Base-by-base conservation (phyloP, 257 asterid genomes). In the Misopates orontium region DNA sequence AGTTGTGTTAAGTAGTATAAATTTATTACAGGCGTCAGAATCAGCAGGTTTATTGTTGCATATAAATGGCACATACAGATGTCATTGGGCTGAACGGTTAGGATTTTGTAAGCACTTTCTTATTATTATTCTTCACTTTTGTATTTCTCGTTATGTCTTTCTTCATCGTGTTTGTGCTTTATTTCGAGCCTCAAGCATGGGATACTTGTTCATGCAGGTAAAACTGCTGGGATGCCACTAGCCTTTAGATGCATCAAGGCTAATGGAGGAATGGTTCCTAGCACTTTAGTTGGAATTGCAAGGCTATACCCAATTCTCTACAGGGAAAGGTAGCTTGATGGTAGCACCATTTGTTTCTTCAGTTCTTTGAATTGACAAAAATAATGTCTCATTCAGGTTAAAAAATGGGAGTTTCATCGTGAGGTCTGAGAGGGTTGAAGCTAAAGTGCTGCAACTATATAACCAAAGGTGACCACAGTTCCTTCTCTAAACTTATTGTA, bases 31-130 rank as follows among this genome's bases (percentile, higher is more conserved):
- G 99, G 89, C 78, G 60, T 80, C 91, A 50, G 64, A 69, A 71
- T 71, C 83, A 16, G 56, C 84, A 70, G 76, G 82, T 73, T 76
- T 94, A 58, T 71, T 72, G 39, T 73, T 94, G 82, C 92, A 90
- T 79, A 81, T 85, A 16, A 94, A 94, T 62, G 99, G 99, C 76
- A 88, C 93, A 1, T 88, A 90, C 77, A 85, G 96, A 77, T 92
- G 96, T 79, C 95, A 94, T 68, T 94, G 99, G 99, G 96, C 96
- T 67, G 95, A 91, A 74, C 88, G 86, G 58, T 68, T 94, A 78
- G 99, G 99, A 56, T 83, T 90, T 62, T 80, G 99, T 94, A 85
- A 84, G 97, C 64, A 72, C 54, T 56, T 68, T 41, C 65, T 58
- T 39, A 21, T 70, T 67, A 28, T 63, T 62, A 36, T 52, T 53